Percentiles rank a stretch among this genome's conserved stretches.
Evolutionary conservation across 306 rosid genomes (phyloP).

Genomic region (Begonia fuchsioides): DNA sequence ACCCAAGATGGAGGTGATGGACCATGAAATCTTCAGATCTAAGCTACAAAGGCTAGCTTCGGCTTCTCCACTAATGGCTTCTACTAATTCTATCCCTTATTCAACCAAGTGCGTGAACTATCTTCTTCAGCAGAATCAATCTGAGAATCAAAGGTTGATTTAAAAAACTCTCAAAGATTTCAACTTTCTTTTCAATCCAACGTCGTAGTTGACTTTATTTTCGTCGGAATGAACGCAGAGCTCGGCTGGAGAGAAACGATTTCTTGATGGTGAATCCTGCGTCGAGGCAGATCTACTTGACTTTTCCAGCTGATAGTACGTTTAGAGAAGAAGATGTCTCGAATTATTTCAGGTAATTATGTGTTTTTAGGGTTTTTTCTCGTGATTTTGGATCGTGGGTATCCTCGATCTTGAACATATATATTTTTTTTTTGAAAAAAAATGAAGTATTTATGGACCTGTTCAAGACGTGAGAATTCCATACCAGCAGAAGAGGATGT

Average conservation of each 20-base stretch:
- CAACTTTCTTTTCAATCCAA: background rate
- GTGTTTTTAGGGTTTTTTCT: background rate
- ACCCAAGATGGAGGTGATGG: constrained; percentile 79
- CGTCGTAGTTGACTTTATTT: background rate
- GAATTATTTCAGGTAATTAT: constrained; percentile 65
- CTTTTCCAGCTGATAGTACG: constrained; percentile 95
- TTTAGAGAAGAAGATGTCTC: constrained; percentile 97
- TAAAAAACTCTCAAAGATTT: background rate
- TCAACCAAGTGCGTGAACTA: constrained; percentile 66
- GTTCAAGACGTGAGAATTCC: constrained; percentile 99
- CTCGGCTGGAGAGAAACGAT: constrained; percentile 58
- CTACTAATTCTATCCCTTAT: constrained; percentile 53
- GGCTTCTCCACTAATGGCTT: constrained; percentile 79
- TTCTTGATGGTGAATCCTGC: constrained; percentile 64
- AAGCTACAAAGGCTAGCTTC: constrained; percentile 66
- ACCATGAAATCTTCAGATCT: constrained; percentile 74
- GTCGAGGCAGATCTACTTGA: constrained; percentile 93
- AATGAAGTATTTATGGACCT: constrained; percentile 70
- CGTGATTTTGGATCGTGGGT: background rate
- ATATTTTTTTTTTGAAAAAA: too few relatives aligned
- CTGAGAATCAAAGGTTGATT: constrained; percentile 58
- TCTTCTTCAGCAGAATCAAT: constrained; percentile 67
- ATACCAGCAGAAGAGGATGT: constrained; percentile 98
- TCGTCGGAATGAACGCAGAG: constrained; percentile 17
- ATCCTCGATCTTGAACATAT: background rate